phyloP scores from a whole-genome alignment of 768 basidiomycete genomes.

The Naganishia vishniacii region DNA sequence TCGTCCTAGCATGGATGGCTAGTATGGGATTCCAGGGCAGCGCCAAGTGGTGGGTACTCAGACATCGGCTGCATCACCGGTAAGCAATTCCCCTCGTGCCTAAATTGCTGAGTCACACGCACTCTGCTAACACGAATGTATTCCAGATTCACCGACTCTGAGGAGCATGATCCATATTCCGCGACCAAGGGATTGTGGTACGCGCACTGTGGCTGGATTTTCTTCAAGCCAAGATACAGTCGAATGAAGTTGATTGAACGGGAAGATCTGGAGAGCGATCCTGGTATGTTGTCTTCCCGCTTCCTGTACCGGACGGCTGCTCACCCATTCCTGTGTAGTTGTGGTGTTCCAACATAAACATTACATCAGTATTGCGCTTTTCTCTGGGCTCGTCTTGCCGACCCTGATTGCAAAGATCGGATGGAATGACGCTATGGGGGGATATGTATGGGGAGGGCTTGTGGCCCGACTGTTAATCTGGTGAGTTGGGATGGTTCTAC shows the following conservation, averaged over 20 bases:
- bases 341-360: conserved; percentile 66
- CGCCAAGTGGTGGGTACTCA: conserved; percentile 64
- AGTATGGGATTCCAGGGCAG: conserved; percentile 73
- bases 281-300: conserved; percentile 53
- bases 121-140: no score
- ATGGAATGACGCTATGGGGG: conserved; percentile 64
- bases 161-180: conserved; percentile 62
- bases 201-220: conserved; percentile 82
- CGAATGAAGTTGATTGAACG: conserved; percentile 62
- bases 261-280: conserved; percentile 64
- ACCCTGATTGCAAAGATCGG: conserved; percentile 54
- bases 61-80: conserved; percentile 69
- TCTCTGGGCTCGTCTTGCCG: conserved; percentile 60
- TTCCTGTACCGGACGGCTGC: neutral
- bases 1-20: conserved; percentile 62
- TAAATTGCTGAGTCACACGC: neutral
- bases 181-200: conserved; percentile 68
- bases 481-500: conserved; percentile 34
- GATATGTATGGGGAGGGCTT: conserved; percentile 67
- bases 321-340: conserved; percentile 50
- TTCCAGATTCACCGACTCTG: conserved; percentile 55
- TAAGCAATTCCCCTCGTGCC: conserved; percentile 26
- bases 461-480: conserved; percentile 60
- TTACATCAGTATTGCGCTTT: conserved; percentile 61
- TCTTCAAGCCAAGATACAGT: conserved; percentile 65